phyloP scores from a whole-genome alignment of 257 asterid species.

The Schizonepeta tenuifolia region DNA sequence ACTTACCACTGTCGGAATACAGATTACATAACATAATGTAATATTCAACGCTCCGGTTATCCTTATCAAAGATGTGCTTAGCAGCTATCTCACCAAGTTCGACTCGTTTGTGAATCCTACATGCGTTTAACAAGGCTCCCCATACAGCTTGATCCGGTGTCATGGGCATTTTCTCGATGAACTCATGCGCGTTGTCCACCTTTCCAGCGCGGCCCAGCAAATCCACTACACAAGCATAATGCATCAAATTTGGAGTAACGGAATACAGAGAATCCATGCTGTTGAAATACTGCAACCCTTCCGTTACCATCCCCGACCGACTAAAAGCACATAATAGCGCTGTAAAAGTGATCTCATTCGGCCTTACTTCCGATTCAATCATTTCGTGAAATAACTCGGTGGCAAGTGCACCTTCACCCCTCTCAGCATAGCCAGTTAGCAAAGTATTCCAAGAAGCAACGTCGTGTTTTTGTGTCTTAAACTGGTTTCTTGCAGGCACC shows the following conservation, averaged over 20 bases:
- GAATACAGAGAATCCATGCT: slow-evolving; percentile 53
- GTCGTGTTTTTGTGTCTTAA: slow-evolving; percentile 57
- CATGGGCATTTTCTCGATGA: slow-evolving; percentile 65
- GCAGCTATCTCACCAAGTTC: slow-evolving; percentile 92
- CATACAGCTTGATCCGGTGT: slow-evolving; percentile 87
- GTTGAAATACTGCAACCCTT: slow-evolving; percentile 67
- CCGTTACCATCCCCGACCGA: slow-evolving; percentile 79
- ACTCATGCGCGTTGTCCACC: slow-evolving; percentile 65
- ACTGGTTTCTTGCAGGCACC: slow-evolving; percentile 67
- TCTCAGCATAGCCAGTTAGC: slow-evolving; percentile 82
- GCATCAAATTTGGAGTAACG: slow-evolving; percentile 73
- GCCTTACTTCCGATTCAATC: slow-evolving; percentile 59
- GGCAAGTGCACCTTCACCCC: slow-evolving; percentile 67
- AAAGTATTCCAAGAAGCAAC: slow-evolving; percentile 85
- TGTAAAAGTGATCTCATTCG: slow-evolving; percentile 74
- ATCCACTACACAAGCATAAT: slow-evolving; percentile 91
- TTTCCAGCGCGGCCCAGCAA: slow-evolving; percentile 88
- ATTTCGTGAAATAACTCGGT: slow-evolving; percentile 55
- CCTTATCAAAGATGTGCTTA: slow-evolving; percentile 62
- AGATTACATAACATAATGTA: slow-evolving; percentile 71
- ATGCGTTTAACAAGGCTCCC: slow-evolving; percentile 95
- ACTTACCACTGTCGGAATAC: slow-evolving; percentile 72
- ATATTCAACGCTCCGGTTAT: slow-evolving; percentile 62
- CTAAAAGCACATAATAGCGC: slow-evolving; percentile 86
- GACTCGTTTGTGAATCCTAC: slow-evolving; percentile 71